These are phyloP conservation scores for Naganishia vishniacii DNA, from an alignment of 768 basidiomycete species.

Conservation along the genomic window DNA sequence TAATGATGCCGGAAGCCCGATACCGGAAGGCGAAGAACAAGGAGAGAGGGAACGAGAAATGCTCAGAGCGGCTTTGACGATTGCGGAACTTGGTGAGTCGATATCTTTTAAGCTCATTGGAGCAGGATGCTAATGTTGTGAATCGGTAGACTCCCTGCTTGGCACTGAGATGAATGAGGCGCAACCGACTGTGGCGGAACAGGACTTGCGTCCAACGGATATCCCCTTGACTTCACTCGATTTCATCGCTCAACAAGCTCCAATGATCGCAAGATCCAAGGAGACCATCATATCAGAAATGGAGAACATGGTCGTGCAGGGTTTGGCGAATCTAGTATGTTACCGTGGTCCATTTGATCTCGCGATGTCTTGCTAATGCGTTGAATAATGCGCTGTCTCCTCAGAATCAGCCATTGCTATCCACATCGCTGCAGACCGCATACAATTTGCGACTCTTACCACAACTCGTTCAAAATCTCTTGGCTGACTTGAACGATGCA, in stretches of 20 bases:
- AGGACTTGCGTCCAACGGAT: not conserved
- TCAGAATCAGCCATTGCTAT: slow-evolving; percentile 83
- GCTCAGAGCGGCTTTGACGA: slow-evolving; percentile 87
- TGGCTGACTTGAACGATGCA: slow-evolving; percentile 72
- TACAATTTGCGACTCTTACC: slow-evolving; percentile 85
- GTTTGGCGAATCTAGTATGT: slow-evolving; percentile 68
- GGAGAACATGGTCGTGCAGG: slow-evolving; percentile 80
- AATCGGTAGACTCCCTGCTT: slow-evolving; percentile 2
- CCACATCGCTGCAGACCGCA: slow-evolving; percentile 90
- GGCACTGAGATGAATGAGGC: not conserved
- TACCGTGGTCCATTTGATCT: not conserved
- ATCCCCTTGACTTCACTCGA: slow-evolving; percentile 69
- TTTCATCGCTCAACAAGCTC: slow-evolving; percentile 64
- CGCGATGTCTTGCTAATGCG: not conserved
- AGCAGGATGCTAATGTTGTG: too few species aligned
- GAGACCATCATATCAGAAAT: slow-evolving; percentile 72
- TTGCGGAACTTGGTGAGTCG: slow-evolving; percentile 76
- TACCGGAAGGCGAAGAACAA: slow-evolving; percentile 45
- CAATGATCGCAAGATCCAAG: slow-evolving; percentile 67
- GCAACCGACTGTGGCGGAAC: slow-evolving; percentile 4
- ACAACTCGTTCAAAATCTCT: slow-evolving; percentile 68
- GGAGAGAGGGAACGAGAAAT: slow-evolving; percentile 80
- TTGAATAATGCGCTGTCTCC: not conserved
- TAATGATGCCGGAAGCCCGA: slow-evolving; percentile 4
- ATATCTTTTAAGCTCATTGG: not conserved